Evolutionary conservation across 805 yeast species (phyloP).

Genomic region (Metschnikowia gelsemii): DNA sequence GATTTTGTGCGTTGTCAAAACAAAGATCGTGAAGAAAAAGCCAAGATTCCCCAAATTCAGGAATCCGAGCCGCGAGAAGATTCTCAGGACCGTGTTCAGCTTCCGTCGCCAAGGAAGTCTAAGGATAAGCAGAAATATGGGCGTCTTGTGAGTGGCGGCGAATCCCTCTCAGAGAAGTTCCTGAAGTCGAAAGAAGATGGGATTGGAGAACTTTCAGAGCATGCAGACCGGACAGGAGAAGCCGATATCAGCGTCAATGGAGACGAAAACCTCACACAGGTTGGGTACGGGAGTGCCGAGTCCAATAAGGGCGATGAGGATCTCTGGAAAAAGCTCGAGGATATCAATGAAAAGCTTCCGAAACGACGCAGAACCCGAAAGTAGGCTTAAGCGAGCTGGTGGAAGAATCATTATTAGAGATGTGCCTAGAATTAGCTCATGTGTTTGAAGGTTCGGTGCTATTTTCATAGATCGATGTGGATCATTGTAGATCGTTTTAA

Average conservation of each 20-base stretch:
- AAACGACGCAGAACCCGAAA: constrained; percentile 13
- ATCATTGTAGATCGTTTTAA: too few species aligned
- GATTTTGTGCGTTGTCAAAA: constrained; percentile 10
- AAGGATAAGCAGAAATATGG: constrained; percentile 47
- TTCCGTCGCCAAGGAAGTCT: constrained; percentile 56
- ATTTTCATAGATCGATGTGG: too few species aligned
- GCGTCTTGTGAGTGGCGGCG: constrained; percentile 40
- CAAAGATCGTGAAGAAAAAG: neutral
- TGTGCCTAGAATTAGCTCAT: too few species aligned
- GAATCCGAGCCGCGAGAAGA: neutral
- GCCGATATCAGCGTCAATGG: constrained; percentile 10
- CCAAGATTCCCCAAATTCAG: too few species aligned
- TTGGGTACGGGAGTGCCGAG: constrained; percentile 21
- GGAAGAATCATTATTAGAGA: too few species aligned
- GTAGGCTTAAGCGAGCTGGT: too few species aligned
- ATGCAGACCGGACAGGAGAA: constrained; percentile 2
- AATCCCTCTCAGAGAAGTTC: constrained; percentile 18
- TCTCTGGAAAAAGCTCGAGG: constrained; percentile 19
- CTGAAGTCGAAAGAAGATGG: constrained; percentile 13
- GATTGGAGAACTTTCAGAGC: constrained; percentile 1
- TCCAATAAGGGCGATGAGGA: constrained; percentile 13
- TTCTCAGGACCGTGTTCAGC: constrained; percentile 27
- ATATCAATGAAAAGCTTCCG: constrained; percentile 9
- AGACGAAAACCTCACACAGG: constrained; percentile 17
- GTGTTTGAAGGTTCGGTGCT: too few species aligned